Base-by-base conservation (phyloP, 192 early-diverging fungal species). In the Entophlyctis helioformis region DNA sequence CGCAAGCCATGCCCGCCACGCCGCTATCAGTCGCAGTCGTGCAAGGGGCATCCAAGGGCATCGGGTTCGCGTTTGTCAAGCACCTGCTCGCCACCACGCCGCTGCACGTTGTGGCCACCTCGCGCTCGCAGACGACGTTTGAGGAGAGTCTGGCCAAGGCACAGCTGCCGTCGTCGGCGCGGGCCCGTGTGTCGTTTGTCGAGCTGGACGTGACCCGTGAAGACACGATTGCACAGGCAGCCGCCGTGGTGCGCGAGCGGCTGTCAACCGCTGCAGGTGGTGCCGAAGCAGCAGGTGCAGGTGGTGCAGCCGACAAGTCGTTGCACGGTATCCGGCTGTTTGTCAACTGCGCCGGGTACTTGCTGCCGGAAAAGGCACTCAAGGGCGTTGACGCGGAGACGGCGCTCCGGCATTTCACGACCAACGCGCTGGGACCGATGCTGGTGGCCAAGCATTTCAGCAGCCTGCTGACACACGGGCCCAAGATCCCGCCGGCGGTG, bases 311-410 rank as follows among this genome's bases (percentile, higher is more conserved):
- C n/a, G n/a, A n/a, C n/a, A n/a, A n/a, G n/a, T n/a, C n/a, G n/a
- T n/a, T n/a, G n/a, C n/a, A 41, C 28, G 22, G 26, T 7, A 19
- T 59, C 8, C 24, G 33, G 8, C 13, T 6, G 1, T 29, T 59
- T 32, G 32, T 51, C 12, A 53, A 47, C 32, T 15, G 33, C 7
- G 44, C 53, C 1, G 59, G 59, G 0, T 49, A 26, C 24, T 37
- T 62, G 32, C 10, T 46, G 12, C 60, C 60, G 4, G 60, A 63
- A 28, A 63, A 63, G 42, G 22, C 48, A 7, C 32, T 63, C 24
- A 16, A 31, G 26, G 26, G 22, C 7, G 34, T 53, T 11, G 36
- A n/a, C 5, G 31, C 29, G 31, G 54, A 56, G 27, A 32, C 20
- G 3, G 12, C 49, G 31, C 29, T 22, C 21, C 19, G 38, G 11